These are phyloP conservation scores for Auricularia sp. DNA, from an alignment of 768 basidiomycete genomes.

Conservation along the genomic window DNA sequence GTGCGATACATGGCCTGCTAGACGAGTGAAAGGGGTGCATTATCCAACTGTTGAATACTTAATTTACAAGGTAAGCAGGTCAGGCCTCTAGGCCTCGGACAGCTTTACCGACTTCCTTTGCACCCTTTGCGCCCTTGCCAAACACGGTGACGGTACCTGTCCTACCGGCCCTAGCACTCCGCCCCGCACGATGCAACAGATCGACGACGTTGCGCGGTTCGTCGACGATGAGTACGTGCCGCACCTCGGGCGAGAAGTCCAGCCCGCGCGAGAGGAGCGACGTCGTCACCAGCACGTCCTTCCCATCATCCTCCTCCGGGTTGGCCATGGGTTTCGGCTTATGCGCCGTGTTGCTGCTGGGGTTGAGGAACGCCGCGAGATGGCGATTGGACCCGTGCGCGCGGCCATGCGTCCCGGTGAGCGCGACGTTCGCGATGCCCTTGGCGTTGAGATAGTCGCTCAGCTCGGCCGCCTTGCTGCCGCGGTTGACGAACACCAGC, in stretches of 20 bases:
- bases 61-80: background rate
- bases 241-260: constrained; percentile 70
- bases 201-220: constrained; percentile 85
- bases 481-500: constrained; percentile 77
- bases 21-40: too few species aligned
- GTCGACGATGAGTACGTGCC: constrained; percentile 80
- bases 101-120: background rate
- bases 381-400: constrained; percentile 63
- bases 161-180: constrained; percentile 56
- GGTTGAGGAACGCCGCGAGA: constrained; percentile 61
- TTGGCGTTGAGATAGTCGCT: constrained; percentile 46
- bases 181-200: constrained; percentile 84
- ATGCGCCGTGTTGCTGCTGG: background rate
- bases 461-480: constrained; percentile 53
- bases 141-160: constrained; percentile 14
- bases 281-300: constrained; percentile 76
- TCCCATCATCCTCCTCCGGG: constrained; percentile 22
- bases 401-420: constrained; percentile 53
- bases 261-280: constrained; percentile 84
- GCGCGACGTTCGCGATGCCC: constrained; percentile 50
- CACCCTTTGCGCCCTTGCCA: background rate
- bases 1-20: too few species aligned
- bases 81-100: background rate
- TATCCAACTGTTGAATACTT: too few species aligned
- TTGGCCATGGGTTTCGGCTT: background rate